These are phyloP conservation scores for Dryas octopetala DNA, from an alignment of 306 rosid species.

Conservation along the genomic window DNA sequence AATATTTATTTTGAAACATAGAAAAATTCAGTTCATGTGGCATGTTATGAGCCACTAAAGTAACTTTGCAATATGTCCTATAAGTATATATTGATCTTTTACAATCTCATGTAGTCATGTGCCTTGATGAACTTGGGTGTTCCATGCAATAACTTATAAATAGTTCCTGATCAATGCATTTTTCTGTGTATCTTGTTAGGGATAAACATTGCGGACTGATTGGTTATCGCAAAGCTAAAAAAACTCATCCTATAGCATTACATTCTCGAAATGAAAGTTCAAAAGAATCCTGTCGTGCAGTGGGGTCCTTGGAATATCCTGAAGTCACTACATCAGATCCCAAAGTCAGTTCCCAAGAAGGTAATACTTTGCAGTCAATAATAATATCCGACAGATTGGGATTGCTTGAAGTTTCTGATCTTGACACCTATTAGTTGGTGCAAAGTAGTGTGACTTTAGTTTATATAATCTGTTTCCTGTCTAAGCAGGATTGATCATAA, in stretches of 20 bases:
- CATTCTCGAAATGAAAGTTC: not conserved
- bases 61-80: not conserved
- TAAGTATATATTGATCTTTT: not conserved
- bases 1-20: not conserved
- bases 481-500: not conserved
- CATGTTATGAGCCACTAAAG: not conserved
- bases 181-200: conserved; percentile 44
- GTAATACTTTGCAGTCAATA: not conserved
- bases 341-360: not conserved
- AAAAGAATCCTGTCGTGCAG: not conserved
- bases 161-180: not conserved
- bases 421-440: not conserved
- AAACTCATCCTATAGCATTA: not conserved
- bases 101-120: not conserved
- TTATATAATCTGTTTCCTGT: not conserved
- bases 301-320: not conserved
- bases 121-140: not conserved
- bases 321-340: not conserved
- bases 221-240: conserved; percentile 42
- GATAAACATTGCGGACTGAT: conserved; percentile 51
- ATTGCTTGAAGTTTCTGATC: not conserved
- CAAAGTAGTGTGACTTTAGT: not conserved
- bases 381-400: not conserved
- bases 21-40: not conserved
- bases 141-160: not conserved